Base-by-base conservation (phyloP, 306 rosid genomes). In the Inga laurina region DNA sequence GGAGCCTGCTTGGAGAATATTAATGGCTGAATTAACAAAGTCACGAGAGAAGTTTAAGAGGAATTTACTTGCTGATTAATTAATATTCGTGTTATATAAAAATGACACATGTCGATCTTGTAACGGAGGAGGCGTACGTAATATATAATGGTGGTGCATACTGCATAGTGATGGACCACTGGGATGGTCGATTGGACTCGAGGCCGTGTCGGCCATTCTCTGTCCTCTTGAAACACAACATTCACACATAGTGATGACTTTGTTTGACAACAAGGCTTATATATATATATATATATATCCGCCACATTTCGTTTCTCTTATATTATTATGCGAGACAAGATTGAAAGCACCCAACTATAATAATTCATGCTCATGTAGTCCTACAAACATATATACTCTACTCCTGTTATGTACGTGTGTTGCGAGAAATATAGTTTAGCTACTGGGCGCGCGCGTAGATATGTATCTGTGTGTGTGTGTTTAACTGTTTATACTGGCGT, bases 161-260 rank as follows among this genome's bases (percentile, higher is more conserved):
- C 4, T 48, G 15, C 54, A 51, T 52, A 15, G 72, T 35, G 32
- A 70, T 70, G 82, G 87, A 80, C 80, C 93, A 70, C 86, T 78
- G 14, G 27, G 1, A 10, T 77, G 3, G 72, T 52, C 59, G n/a
- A 52, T 52, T 9, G 59, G 59, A 52, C 59, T 52, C 21, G 18
- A 69, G 66, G 64, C 82, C 30, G 15, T 87, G 91, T 92, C 92
- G 88, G 92, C 90, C 92, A 88, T 84, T 78, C 78, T 76, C 10
- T 81, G 3, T 78, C 71, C 41, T 35, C 52, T 73, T 68, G 46
- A 8, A 37, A 15, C 73, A 21, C 72, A 49, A 57, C 43, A 49
- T 49, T 49, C 43, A 4, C 14, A 59, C 35, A 22, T 24, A 10
- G 71, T 65, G 43, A 65, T 65, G 43, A 65, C 71, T 59, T 59